Percentiles rank a stretch among this genome's conserved stretches.
These are phyloP conservation scores for Panaeolus papilionaceus DNA, from an alignment of 768 basidiomycete species.

Conservation along the genomic window DNA sequence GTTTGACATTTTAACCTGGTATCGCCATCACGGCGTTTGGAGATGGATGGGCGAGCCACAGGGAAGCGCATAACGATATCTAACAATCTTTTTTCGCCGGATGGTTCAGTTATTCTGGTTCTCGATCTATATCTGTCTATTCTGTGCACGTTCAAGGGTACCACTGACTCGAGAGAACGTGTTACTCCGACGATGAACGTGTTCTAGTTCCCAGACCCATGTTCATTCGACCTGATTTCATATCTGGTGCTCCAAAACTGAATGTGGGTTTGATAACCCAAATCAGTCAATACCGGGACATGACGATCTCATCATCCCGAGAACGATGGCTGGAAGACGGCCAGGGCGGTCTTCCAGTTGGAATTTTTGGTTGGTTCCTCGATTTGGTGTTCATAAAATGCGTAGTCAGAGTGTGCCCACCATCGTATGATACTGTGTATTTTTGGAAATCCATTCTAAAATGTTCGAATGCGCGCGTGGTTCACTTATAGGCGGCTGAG, in stretches of 20 bases:
- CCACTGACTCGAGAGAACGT: conserved; percentile 6
- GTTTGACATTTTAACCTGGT: not conserved
- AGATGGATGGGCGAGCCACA: not conserved
- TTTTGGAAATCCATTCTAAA: not conserved
- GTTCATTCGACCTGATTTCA: conserved; percentile 12
- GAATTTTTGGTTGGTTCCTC: not conserved
- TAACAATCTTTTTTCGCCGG: not conserved
- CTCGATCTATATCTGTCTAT: not conserved
- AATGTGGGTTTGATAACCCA: not conserved
- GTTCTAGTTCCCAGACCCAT: conserved; percentile 3
- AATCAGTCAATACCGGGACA: not conserved
- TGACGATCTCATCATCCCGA: not conserved
- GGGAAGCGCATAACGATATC: not conserved
- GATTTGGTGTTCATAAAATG: not conserved
- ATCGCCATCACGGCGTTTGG: conserved; percentile 2
- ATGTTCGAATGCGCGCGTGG: not conserved
- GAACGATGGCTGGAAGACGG: not conserved
- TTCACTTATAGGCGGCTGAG: not conserved
- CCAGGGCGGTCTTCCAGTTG: not conserved
- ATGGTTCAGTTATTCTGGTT: not conserved
- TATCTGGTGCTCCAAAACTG: conserved; percentile 8
- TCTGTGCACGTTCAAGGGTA: conserved; percentile 14
- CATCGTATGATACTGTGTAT: not conserved
- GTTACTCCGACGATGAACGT: conserved; percentile 12
- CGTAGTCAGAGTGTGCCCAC: not conserved